A percentile compares a stretch with the other conserved stretches of the same genome.
Evolutionary conservation across 257 asterid species (phyloP).

Genomic region (Cinchona pubescens): DNA sequence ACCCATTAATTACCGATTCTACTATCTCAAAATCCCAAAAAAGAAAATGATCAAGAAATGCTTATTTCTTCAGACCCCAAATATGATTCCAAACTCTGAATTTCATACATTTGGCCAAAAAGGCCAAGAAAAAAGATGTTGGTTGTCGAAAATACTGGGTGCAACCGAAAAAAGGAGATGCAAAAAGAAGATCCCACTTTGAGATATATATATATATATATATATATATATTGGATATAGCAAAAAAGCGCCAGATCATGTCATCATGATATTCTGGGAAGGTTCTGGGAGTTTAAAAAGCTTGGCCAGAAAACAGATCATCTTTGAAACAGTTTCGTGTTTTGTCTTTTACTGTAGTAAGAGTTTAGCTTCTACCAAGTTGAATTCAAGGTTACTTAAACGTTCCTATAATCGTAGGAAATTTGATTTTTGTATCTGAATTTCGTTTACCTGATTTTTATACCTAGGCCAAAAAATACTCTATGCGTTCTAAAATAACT

Average conservation of each 20-base stretch:
- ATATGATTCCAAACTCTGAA: neutral
- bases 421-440: neutral
- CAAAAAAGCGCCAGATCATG: neutral
- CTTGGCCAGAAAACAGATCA: constrained; percentile 4
- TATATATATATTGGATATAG: too few relatives aligned
- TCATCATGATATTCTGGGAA: constrained; percentile 3
- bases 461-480: neutral
- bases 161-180: neutral
- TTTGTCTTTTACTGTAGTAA: constrained; percentile 25
- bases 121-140: neutral
- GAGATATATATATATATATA: too few relatives aligned
- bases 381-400: neutral
- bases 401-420: neutral
- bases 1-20: neutral
- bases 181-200: neutral
- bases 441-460: neutral
- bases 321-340: constrained; percentile 47
- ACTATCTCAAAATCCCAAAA: neutral
- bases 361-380: neutral
- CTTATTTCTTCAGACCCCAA: constrained; percentile 8
- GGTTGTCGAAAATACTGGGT: neutral
- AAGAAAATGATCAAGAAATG: neutral
- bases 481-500: too few relatives aligned
- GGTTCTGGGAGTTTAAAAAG: constrained; percentile 4
- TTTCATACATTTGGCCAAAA: constrained; percentile 20